Base-by-base conservation (phyloP, 2,329 filamentous ascomycete species). In the Calcarisporium arbuscula region DNA sequence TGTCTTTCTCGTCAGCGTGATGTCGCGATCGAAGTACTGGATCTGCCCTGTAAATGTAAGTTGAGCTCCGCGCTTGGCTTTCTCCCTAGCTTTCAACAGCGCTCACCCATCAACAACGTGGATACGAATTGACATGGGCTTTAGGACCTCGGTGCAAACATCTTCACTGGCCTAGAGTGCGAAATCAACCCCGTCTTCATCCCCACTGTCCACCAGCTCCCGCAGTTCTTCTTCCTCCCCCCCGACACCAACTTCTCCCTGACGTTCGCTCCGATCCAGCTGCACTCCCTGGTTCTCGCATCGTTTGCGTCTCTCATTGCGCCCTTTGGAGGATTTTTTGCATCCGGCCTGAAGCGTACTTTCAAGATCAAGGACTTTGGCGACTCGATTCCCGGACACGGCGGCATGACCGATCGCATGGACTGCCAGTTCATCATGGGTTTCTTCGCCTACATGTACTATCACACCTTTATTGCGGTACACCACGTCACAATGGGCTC, bases 291-390 rank as follows among this genome's bases (percentile, higher is more conserved):
- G 35, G 74, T 86, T 34, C 82, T 96, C 51, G 87, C 87, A 12
- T 88, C 88, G 1, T 98, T 98, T 53, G 92, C 92, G 30, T 96
- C 90, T 5, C 74, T 98, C 23, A 95, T 98, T 50, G 92, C 92
- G 8, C 92, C 92, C 4, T 98, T 98, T 53, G 92, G 92, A 37
- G 92, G 92, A 19, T 98, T 98, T 74, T 98, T 98, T 57, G 92
- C 92, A 5, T 95, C 89, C 3, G 92, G 92, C 1, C 74, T 98
- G 38, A 98, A 98, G 75, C 85, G 92, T 19, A 95, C 90, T 5
- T 98, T 98, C 70, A 96, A 98, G 68, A 94, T 98, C 72, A 98
- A 98, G 72, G 92, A 98, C 66, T 98, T 98, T 65, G 92, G 92
- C 48, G 86, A 98, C 62, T 94, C 88, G 2, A 98, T 98, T 49